Base-by-base conservation (phyloP, 2,329 filamentous ascomycete genomes). In the Cadophora malorum region DNA sequence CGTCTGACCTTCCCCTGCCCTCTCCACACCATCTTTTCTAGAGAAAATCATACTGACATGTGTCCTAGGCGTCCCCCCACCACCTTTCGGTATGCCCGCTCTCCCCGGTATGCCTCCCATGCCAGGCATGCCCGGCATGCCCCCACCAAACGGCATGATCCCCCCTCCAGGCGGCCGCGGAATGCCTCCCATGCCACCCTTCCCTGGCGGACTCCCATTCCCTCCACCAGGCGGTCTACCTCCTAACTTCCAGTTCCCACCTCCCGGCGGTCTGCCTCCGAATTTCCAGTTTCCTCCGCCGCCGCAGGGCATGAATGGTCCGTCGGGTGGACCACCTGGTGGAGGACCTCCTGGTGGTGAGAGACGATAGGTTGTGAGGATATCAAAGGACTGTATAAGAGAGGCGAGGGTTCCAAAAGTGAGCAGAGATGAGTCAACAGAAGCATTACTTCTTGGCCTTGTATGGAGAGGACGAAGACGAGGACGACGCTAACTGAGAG, bases 11-110 rank as follows among this genome's bases (percentile, higher is more conserved):
- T 56, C 60, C 45, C 21, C 38, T 66, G 16, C 55, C 60, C 45
- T 21, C 45, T 66, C 12, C 21, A 64, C 19, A 50, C 19, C 31
- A 49, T 4, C 56, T 49, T 60, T 25, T 64, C 60, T 28, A 33
- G 19, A 38, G 16, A 41, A 12, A 4, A 38, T 19, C 6, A 23
- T 38, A 65, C 62, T 50, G 41, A 53, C 41, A 60, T 53, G 21
- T 55, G 5, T 2, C 10, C 31, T 8, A 72, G 76, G 75, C 25
- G 81, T 84, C 67, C 79, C 81, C 47, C 88, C 87, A 66, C 88
- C 88, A 55, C 88, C 88, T 33, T 90, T 89, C 74, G 85, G 84
- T 66, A 80, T 83, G 70, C 82, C 83, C 63, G 85, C 84, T 89
- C 86, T 69, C 55, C 66, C 63, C 66, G 80, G 80, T 59, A 81